Percentiles rank a stretch among this genome's conserved stretches.
Evolutionary conservation across 371 early-diverging fungal species (phyloP).

Genomic region (Mycotypha africana): DNA sequence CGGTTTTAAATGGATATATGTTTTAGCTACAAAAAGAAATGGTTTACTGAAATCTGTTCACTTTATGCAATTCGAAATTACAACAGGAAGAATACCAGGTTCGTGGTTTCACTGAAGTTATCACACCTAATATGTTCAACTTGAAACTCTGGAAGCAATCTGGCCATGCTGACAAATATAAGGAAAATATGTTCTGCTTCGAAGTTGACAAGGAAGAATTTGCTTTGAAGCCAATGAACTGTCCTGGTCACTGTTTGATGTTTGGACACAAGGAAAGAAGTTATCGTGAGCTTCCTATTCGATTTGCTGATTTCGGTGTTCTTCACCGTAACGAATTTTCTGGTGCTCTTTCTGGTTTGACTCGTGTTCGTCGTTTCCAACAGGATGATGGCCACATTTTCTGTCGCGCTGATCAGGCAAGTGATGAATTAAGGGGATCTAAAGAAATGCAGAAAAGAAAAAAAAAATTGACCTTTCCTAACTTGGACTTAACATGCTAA

Average conservation of each 20-base stretch:
- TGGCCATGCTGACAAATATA: constrained; percentile 99
- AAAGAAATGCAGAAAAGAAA: background rate
- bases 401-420: constrained; percentile 83
- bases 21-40: too few species aligned
- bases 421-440: too few species aligned
- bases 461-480: too few species aligned
- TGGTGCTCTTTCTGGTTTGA: constrained; percentile 96
- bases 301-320: constrained; percentile 99
- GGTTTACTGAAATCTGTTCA: too few species aligned
- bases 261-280: constrained; percentile 91
- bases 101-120: constrained; percentile 88
- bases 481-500: too few species aligned
- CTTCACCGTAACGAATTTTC: constrained; percentile 98
- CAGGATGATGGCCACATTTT: constrained; percentile 99
- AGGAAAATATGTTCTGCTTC: constrained; percentile 98
- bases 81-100: constrained; percentile 62
- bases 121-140: constrained; percentile 97
- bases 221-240: constrained; percentile 99
- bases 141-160: constrained; percentile 97
- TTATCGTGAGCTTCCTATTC: constrained; percentile 96
- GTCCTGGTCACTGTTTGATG: constrained; percentile 97
- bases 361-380: constrained; percentile 99
- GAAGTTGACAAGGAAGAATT: constrained; percentile 84
- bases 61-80: too few species aligned
- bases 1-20: background rate